Percentiles rank a stretch among this genome's conserved stretches.
These are phyloP conservation scores for Rhizoclosmatium globosum DNA, from an alignment of 192 early-diverging fungal genomes.

Conservation along the genomic window DNA sequence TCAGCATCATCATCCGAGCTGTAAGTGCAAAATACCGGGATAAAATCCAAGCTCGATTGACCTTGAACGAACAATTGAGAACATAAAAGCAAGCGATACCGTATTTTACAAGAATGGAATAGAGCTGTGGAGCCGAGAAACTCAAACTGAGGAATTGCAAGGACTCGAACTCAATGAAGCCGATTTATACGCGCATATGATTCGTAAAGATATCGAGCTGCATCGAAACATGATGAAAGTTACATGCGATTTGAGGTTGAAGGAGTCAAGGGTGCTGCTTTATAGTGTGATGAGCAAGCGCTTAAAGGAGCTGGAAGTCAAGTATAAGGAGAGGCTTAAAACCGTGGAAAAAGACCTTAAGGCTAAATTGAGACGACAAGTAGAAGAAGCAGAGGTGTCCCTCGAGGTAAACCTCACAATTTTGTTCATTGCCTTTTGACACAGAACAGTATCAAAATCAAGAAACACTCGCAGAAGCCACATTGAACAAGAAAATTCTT, in stretches of 20 bases:
- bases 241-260: conserved; percentile 18
- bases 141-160: conserved; percentile 15
- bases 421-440: background rate
- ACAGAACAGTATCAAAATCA: background rate
- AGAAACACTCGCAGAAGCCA: background rate
- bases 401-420: conserved; percentile 16
- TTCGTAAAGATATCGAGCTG: conserved; percentile 29
- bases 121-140: conserved; percentile 34
- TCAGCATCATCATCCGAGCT: background rate
- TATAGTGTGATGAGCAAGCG: conserved; percentile 26
- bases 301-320: conserved; percentile 10
- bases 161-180: conserved; percentile 6
- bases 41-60: background rate
- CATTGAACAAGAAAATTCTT: background rate
- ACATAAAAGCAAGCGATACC: conserved; percentile 2
- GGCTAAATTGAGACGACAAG: background rate
- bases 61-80: conserved; percentile 12
- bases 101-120: conserved; percentile 31
- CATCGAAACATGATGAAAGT: conserved; percentile 16
- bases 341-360: background rate
- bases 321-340: conserved; percentile 6
- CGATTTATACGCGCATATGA: background rate
- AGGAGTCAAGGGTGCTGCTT: conserved; percentile 20
- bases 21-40: background rate
- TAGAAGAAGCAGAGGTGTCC: background rate